Evolutionary conservation across 1,139 yeast species (phyloP).

Genomic region (Lodderomyces metapsilosis): DNA sequence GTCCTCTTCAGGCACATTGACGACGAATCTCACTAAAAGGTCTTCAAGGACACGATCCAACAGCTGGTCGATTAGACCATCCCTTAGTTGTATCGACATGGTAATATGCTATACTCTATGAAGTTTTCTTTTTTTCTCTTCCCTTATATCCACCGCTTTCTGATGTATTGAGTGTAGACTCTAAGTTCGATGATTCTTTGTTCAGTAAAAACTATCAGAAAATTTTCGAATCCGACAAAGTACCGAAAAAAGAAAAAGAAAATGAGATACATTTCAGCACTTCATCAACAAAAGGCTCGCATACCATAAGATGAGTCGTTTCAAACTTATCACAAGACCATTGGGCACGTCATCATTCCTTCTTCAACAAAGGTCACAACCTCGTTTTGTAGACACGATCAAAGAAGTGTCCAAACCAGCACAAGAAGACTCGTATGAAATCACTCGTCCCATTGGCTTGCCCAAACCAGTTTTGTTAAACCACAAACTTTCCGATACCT

Average conservation of each 20-base stretch:
- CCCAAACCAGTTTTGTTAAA: slow-evolving; percentile 31
- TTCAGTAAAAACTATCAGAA: neutral
- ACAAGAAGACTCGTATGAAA: slow-evolving; percentile 24
- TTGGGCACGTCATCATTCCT: slow-evolving; percentile 4
- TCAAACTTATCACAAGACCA: slow-evolving; percentile 1
- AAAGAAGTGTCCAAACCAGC: slow-evolving; percentile 31
- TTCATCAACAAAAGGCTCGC: neutral
- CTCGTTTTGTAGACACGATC: slow-evolving; percentile 27
- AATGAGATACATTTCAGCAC: neutral
- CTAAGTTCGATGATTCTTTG: neutral
- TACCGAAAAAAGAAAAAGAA: no score
- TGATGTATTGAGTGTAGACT: neutral
- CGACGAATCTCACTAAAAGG: slow-evolving; percentile 80
- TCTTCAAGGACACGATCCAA: slow-evolving; percentile 83
- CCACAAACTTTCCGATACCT: slow-evolving; percentile 21
- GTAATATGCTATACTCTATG: neutral
- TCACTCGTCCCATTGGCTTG: slow-evolving; percentile 44
- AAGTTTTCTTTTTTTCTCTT: no score
- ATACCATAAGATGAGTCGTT: neutral
- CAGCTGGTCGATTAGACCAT: slow-evolving; percentile 56
- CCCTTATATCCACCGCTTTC: neutral
- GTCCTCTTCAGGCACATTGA: slow-evolving; percentile 92
- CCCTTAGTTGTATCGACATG: slow-evolving; percentile 57
- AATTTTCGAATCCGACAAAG: no score
- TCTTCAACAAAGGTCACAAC: slow-evolving; percentile 8